phyloP scores from a whole-genome alignment of 345 rosid species.

The Aquilaria sinensis region DNA sequence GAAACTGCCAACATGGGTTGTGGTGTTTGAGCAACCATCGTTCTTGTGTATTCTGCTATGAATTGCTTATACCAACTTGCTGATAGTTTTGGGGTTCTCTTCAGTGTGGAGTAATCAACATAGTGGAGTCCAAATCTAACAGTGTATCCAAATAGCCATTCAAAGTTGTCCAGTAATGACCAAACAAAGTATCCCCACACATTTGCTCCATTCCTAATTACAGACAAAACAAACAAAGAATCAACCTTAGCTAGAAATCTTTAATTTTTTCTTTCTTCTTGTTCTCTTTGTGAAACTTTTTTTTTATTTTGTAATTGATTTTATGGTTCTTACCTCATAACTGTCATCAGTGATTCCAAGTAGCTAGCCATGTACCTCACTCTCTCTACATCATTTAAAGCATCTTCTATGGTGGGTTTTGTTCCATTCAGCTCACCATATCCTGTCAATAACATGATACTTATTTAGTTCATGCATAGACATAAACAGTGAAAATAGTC shows the following conservation, averaged over 20 bases:
- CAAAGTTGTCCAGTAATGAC: constrained; percentile 77
- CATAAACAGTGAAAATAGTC: no score
- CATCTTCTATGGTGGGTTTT: constrained; percentile 10
- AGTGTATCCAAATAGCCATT: constrained; percentile 60
- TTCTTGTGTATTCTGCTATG: constrained; percentile 23
- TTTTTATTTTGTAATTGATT: neutral
- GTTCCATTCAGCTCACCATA: constrained; percentile 13
- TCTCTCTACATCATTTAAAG: constrained; percentile 17
- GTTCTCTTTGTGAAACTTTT: neutral
- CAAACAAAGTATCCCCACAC: constrained; percentile 67
- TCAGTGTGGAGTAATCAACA: constrained; percentile 39
- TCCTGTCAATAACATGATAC: constrained; percentile 11
- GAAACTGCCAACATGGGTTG: no score
- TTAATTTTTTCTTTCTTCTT: neutral
- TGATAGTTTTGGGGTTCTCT: constrained; percentile 54
- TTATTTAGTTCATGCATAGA: no score
- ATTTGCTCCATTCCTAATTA: constrained; percentile 51
- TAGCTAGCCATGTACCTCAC: constrained; percentile 18
- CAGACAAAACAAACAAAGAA: neutral
- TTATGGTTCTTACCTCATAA: constrained; percentile 15
- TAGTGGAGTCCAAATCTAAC: constrained; percentile 49
- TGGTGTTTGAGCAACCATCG: neutral
- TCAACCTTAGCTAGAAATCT: neutral
- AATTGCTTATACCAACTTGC: constrained; percentile 54
- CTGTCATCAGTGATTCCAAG: constrained; percentile 15